A percentile compares a stretch with the other conserved stretches of the same genome.
phyloP scores from a whole-genome alignment of 306 rosid species.

The Carpinus viminea region DNA sequence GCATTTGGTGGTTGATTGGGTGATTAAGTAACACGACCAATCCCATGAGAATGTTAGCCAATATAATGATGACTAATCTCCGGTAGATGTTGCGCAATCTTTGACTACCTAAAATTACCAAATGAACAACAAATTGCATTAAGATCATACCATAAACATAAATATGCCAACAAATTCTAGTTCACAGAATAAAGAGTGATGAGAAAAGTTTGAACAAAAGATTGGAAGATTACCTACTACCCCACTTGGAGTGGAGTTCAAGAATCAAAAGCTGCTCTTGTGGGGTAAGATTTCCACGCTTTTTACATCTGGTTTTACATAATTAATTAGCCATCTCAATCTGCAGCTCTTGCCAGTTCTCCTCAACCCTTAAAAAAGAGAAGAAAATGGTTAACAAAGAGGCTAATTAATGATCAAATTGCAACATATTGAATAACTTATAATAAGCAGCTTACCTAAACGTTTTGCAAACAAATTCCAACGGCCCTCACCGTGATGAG shows the following conservation, averaged over 20 bases:
- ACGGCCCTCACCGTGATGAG: constrained; percentile 59
- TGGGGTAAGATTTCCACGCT: constrained; percentile 60
- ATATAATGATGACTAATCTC: no score
- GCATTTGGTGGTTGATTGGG: no score
- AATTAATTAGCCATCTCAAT: constrained; percentile 72
- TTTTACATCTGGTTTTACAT: constrained; percentile 70
- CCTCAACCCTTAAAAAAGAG: constrained; percentile 43
- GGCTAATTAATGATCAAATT: background rate
- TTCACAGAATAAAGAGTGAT: background rate
- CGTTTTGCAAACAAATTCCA: constrained; percentile 70
- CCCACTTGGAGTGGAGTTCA: constrained; percentile 76
- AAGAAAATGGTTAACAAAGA: background rate
- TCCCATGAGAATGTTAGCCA: no score
- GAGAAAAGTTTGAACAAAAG: background rate
- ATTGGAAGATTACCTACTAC: constrained; percentile 53
- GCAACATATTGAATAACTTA: background rate
- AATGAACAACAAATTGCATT: background rate
- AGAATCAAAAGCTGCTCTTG: constrained; percentile 70
- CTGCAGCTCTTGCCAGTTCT: constrained; percentile 91
- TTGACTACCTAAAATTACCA: constrained; percentile 59
- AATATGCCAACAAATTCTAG: background rate
- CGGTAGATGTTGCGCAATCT: constrained; percentile 64
- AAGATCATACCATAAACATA: background rate
- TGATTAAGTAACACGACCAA: no score
- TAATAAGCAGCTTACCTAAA: constrained; percentile 39